Percentiles rank a stretch among this genome's conserved stretches.
Evolutionary conservation across 1,284 basidiomycete species (phyloP).

Genomic region (Anthracocystis panici-leucophaei): DNA sequence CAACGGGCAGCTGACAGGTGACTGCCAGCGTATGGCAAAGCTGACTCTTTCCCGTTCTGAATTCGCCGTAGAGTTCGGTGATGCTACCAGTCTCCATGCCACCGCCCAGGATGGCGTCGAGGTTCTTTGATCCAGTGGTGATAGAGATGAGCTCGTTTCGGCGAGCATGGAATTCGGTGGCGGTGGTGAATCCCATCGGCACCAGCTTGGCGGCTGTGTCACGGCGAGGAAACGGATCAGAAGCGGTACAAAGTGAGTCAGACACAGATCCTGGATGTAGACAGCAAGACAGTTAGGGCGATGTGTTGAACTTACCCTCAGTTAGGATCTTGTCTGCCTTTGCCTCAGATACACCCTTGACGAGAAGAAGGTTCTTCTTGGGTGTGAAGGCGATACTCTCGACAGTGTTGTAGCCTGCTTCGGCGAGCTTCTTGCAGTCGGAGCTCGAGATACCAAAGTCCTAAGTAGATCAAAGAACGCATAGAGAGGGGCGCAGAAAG

Average conservation of each 20-base stretch:
- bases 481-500: no score
- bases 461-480: conserved; percentile 52
- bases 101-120: conserved; percentile 94
- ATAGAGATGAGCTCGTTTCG: conserved; percentile 97
- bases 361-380: conserved; percentile 88
- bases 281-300: neutral
- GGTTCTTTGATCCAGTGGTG: conserved; percentile 94
- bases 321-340: conserved; percentile 96
- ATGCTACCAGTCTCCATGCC: conserved; percentile 99
- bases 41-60: conserved; percentile 97
- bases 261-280: neutral
- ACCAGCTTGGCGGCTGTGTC: conserved; percentile 89
- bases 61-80: conserved; percentile 98
- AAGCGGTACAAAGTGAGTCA: neutral
- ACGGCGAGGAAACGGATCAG: neutral
- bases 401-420: conserved; percentile 91
- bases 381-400: conserved; percentile 97
- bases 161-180: conserved; percentile 92
- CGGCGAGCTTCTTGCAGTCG: conserved; percentile 95
- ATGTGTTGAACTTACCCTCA: conserved; percentile 77
- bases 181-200: conserved; percentile 97
- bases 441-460: conserved; percentile 90
- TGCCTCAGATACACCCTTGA: conserved; percentile 97
- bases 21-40: conserved; percentile 98
- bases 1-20: conserved; percentile 93